Evolutionary conservation across 768 basidiomycete genomes (phyloP), one percentile per base, ranked within the genome.

Genomic region (Lentinula raphanica): DNA sequence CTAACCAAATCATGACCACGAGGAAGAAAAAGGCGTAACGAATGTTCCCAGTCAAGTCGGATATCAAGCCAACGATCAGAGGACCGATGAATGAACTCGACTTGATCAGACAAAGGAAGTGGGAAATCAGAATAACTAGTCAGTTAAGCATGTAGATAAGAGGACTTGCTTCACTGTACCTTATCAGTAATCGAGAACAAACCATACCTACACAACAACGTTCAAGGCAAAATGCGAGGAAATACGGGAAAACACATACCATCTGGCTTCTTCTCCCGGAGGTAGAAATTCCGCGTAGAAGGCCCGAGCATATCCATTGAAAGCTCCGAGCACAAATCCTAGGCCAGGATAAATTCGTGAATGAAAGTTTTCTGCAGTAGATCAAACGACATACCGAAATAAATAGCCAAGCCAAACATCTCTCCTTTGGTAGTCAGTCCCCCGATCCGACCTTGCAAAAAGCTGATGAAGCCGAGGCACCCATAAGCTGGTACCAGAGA

Each of bases 61-160:
- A 86, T 39, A 98, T 90, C 36, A 94, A 63, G 0, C 93, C 94
- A 1, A 98, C 94, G 27, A 93, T 73, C 5, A 94, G 76, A 2
- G 96, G 96, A 0, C 96, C 96, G 3, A 98, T 72, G 74, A 98
- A 98, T 6, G 92, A 93, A 60, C 87, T 88, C 6, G 93, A 94
- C 88, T 21, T 17, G 4, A 36, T 19, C 32, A 32, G 31, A 8
- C 9, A 35, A 50, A 31, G 3, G 11, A 21, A 28, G 17, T 25
- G 5, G 44, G 6, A 23, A 21, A 8, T 45, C 19, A 15, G 21
- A 23, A 21, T 21, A 21, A 17, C 13, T n/a, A 48, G 46, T 28
- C n/a, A 31, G 25, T 31, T 48, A 19, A 13, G 13, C n/a, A 28
- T 21, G 27, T 28, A 28, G 8, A n/a, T 12, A 48, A 15, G 27